Percentiles rank a stretch among this genome's conserved stretches.
Conservation (phyloP, 768 basidiomycete species). For the Porpolomopsis calyptriformis region DNA sequence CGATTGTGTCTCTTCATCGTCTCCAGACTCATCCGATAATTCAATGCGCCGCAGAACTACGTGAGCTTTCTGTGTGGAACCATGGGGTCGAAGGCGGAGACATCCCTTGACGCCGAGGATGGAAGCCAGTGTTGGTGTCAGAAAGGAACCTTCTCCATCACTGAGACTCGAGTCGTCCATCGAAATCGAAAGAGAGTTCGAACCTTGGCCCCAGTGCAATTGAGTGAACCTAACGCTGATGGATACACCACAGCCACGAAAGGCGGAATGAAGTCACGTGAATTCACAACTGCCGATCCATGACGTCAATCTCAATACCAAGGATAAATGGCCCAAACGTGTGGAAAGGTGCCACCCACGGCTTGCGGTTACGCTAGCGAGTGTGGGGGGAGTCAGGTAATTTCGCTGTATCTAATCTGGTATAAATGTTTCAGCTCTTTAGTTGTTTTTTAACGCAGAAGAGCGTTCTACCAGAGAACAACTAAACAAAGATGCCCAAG, state of each 20-base stretch:
- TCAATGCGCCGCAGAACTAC: conserved; percentile 55
- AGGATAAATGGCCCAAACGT: too few relatives aligned
- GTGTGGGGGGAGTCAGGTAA: too few relatives aligned
- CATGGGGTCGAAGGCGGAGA: conserved; percentile 58
- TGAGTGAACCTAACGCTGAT: not conserved
- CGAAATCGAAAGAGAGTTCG: not conserved
- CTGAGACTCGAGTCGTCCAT: conserved; percentile 32
- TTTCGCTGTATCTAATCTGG: too few relatives aligned
- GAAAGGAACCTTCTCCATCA: conserved; percentile 21
- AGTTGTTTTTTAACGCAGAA: too few relatives aligned
- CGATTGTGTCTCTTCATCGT: conserved; percentile 27
- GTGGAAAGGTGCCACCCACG: too few relatives aligned
- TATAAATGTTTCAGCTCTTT: too few relatives aligned
- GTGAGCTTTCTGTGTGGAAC: conserved; percentile 57
- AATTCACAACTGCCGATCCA: too few relatives aligned
- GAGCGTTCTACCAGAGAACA: too few relatives aligned
- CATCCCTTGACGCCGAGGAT: conserved; percentile 51
- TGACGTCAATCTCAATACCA: too few relatives aligned
- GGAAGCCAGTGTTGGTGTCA: conserved; percentile 33
- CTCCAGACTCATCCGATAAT: conserved; percentile 32
- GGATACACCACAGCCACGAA: too few relatives aligned
- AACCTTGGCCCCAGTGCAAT: not conserved
- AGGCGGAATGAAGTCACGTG: not conserved
- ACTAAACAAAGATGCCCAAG: too few relatives aligned
- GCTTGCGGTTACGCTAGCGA: too few relatives aligned